Conservation (phyloP, 2,329 filamentous ascomycete species). For the Rhynchosporium graminicola region DNA sequence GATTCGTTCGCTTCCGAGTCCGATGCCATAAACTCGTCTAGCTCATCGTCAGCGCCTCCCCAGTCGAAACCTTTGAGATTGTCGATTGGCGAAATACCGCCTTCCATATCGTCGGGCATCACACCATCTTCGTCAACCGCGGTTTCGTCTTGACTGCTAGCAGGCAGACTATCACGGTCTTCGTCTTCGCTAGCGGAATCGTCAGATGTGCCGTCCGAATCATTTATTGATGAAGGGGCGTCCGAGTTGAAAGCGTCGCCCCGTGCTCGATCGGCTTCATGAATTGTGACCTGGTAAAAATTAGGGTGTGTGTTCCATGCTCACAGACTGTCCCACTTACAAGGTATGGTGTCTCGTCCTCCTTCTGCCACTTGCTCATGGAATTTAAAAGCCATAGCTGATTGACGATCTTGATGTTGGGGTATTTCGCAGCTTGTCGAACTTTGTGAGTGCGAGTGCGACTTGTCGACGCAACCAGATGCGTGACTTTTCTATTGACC, state of each 20-base stretch:
- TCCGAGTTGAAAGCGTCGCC: conserved; percentile 48
- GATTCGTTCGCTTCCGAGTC: conserved; percentile 51
- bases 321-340: conserved; percentile 25
- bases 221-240: conserved; percentile 46
- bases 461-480: conserved; percentile 70
- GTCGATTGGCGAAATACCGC: conserved; percentile 55
- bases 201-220: conserved; percentile 44
- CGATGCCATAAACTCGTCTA: conserved; percentile 70
- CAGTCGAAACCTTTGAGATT: conserved; percentile 61
- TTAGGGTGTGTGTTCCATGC: conserved; percentile 16
- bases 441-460: conserved; percentile 87
- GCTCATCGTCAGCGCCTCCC: conserved; percentile 67
- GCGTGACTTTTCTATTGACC: conserved; percentile 66
- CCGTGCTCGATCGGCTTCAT: conserved; percentile 59
- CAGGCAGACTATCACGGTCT: conserved; percentile 36
- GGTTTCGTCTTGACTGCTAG: conserved; percentile 40
- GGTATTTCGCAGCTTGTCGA: conserved; percentile 76
- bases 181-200: conserved; percentile 43
- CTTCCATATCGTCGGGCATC: conserved; percentile 52
- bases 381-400: conserved; percentile 87
- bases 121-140: conserved; percentile 49
- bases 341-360: conserved; percentile 67
- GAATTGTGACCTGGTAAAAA: conserved; percentile 59
- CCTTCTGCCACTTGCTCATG: conserved; percentile 77
- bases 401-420: conserved; percentile 86